phyloP scores from a whole-genome alignment of 768 basidiomycete genomes.

The Baorangia bicolor region DNA sequence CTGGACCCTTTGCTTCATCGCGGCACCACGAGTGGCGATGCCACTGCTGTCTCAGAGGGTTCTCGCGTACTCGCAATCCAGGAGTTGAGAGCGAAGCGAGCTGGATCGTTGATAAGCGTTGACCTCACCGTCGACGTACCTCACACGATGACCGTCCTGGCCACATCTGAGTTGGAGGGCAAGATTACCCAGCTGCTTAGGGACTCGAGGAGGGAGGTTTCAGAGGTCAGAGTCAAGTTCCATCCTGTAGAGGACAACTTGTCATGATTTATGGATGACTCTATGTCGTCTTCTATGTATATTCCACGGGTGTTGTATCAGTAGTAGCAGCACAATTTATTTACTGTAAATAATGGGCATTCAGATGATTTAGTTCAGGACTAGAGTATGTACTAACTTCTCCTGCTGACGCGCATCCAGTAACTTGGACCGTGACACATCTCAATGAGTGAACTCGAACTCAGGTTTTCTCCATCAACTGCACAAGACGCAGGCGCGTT shows the following conservation, averaged over 20 bases:
- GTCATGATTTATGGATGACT: slow-evolving; percentile 7
- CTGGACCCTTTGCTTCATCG: slow-evolving; percentile 54
- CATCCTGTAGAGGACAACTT: slow-evolving; percentile 36
- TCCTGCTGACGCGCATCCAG: not conserved
- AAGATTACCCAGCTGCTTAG: slow-evolving; percentile 57
- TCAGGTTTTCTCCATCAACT: slow-evolving; percentile 52
- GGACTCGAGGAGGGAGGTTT: slow-evolving; percentile 59
- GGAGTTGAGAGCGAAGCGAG: slow-evolving; percentile 68
- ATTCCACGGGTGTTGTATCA: not conserved
- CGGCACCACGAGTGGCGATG: slow-evolving; percentile 21
- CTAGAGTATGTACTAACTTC: too few species aligned
- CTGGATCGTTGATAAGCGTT: slow-evolving; percentile 80
- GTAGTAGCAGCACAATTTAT: not conserved
- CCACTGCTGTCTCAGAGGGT: not conserved
- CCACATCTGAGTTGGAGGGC: slow-evolving; percentile 59
- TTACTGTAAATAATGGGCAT: not conserved
- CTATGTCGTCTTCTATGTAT: not conserved
- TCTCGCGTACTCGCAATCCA: slow-evolving; percentile 43
- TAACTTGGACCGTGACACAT: not conserved
- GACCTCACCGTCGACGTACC: slow-evolving; percentile 79
- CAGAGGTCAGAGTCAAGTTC: slow-evolving; percentile 72
- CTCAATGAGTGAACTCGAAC: slow-evolving; percentile 33
- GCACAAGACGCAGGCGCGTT: slow-evolving; percentile 51
- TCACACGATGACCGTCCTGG: slow-evolving; percentile 51
- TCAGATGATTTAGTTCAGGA: too few species aligned